Conservation (phyloP, 345 rosid genomes). For the Diplotaxis tenuifolia region DNA sequence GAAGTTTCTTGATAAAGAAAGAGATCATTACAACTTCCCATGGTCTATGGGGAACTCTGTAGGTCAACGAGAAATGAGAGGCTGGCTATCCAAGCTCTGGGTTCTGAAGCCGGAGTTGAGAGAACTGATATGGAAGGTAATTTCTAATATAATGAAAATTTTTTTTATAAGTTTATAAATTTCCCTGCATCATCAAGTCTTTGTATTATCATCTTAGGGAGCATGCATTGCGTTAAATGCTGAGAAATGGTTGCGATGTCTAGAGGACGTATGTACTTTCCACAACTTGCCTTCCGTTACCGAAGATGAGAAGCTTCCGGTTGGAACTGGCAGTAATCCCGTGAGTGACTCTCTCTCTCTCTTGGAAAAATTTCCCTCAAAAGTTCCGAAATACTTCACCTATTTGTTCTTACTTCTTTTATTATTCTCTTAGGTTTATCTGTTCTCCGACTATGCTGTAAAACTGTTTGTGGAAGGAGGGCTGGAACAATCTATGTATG, state of each 20-base stretch:
- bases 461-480: conserved; percentile 90
- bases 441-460: conserved; percentile 63
- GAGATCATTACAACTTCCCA: too few species aligned
- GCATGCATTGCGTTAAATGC: conserved; percentile 85
- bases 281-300: conserved; percentile 60
- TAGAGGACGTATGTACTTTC: conserved; percentile 62
- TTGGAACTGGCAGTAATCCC: conserved; percentile 96
- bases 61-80: conserved; percentile 94
- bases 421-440: conserved; percentile 61
- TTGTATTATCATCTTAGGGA: conserved; percentile 50
- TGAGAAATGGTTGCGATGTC: conserved; percentile 82
- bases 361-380: conserved; percentile 1
- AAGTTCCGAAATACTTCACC: too few species aligned
- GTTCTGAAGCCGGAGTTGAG: conserved; percentile 69
- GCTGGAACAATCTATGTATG: conserved; percentile 64
- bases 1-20: too few species aligned
- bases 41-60: conserved; percentile 87
- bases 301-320: conserved; percentile 81
- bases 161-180: neutral
- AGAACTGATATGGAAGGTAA: conserved; percentile 86
- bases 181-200: conserved; percentile 5
- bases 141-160: neutral
- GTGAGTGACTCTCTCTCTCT: conserved; percentile 50
- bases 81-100: conserved; percentile 88
- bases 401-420: conserved; percentile 22